phyloP scores from a whole-genome alignment of 176 grass and related monocot species.

The Eragrostis nindensis region DNA sequence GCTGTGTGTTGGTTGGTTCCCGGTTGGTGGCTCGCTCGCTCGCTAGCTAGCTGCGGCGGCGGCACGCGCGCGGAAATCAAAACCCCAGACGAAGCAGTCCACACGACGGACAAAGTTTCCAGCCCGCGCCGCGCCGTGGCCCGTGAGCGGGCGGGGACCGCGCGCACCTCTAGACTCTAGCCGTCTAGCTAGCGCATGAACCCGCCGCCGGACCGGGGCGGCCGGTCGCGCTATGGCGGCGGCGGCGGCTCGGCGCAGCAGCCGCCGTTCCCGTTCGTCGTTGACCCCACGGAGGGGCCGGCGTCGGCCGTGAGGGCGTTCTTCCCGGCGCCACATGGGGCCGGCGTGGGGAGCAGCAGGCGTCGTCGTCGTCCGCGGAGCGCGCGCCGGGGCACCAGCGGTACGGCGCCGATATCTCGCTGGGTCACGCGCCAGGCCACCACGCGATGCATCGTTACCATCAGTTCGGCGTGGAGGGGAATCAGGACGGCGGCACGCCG shows the following conservation, averaged over 20 bases:
- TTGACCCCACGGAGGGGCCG: conserved; percentile 17
- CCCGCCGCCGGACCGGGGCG: conserved; percentile 23
- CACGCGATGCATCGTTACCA: conserved; percentile 32
- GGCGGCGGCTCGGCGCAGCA: neutral
- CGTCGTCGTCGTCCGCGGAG: conserved; percentile 26
- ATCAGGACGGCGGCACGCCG: neutral
- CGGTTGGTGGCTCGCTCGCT: neutral
- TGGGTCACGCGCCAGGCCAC: conserved; percentile 21
- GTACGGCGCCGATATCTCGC: conserved; percentile 23
- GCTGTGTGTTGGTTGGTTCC: neutral
- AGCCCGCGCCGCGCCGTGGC: neutral
- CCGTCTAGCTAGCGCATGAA: conserved; percentile 22
- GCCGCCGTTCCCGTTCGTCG: conserved; percentile 7
- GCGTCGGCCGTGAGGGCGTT: conserved; percentile 20
- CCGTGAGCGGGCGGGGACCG: neutral
- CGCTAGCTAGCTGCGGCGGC: neutral
- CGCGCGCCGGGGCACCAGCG: neutral
- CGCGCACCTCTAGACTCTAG: too few relatives aligned
- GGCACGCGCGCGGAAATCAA: neutral
- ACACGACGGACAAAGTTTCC: neutral
- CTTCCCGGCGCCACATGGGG: conserved; percentile 23
- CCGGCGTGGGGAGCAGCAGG: neutral
- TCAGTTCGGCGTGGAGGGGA: conserved; percentile 40
- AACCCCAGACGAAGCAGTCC: neutral
- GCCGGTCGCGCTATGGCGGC: conserved; percentile 21